Evolutionary conservation across 192 early-diverging fungal species (phyloP).

Genomic region (Funneliformis mosseae): DNA sequence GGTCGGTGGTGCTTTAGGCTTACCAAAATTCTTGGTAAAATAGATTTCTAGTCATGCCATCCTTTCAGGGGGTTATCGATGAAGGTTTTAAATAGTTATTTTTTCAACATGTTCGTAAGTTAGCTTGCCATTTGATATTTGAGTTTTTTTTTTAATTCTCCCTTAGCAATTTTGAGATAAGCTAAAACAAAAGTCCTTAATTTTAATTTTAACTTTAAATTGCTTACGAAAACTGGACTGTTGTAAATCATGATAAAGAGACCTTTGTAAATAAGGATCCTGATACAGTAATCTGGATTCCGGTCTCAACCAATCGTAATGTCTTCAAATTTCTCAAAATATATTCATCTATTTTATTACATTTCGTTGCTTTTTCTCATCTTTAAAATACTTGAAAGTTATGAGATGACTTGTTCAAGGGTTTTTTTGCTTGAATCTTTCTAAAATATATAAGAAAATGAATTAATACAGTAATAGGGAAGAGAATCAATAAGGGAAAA

Average conservation of each 20-base stretch:
- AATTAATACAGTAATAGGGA: too few relatives aligned
- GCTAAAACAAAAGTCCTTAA: conserved; percentile 26
- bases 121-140: conserved; percentile 27
- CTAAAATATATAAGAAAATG: too few relatives aligned
- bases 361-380: too few relatives aligned
- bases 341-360: too few relatives aligned
- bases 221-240: conserved; percentile 21
- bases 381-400: too few relatives aligned
- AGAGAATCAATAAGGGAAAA: too few relatives aligned
- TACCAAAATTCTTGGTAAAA: neutral
- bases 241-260: conserved; percentile 30
- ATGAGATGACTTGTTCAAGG: too few relatives aligned
- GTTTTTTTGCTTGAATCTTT: too few relatives aligned
- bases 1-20: neutral
- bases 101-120: conserved; percentile 27
- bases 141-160: conserved; percentile 14
- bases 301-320: conserved; percentile 50
- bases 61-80: conserved; percentile 1
- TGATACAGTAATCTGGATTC: conserved; percentile 48
- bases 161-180: conserved; percentile 16
- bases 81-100: conserved; percentile 4
- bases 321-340: conserved; percentile 50
- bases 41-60: conserved; percentile 1
- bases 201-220: conserved; percentile 22
- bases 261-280: conserved; percentile 47